Base-by-base conservation (phyloP, 495 filamentous ascomycete species). In the Aspergillus mulundensis region DNA sequence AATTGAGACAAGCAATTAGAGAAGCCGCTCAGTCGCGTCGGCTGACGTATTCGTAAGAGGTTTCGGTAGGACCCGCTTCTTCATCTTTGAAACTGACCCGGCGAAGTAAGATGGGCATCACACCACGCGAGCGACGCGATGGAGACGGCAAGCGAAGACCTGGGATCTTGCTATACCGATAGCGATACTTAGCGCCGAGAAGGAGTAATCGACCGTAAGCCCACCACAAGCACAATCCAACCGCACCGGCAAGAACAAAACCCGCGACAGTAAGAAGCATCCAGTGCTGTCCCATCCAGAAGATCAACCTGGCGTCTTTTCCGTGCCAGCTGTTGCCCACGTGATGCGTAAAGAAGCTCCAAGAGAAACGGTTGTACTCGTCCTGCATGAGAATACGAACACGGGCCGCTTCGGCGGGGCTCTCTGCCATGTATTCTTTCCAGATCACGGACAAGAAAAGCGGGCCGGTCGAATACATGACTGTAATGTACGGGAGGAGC, bases 401-500 rank as follows among this genome's bases (percentile, higher is more conserved):
- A 8, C 80, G 76, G 4, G 61, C 70, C 0, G 65, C 61, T 44
- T 79, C 76, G 42, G 54, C 64, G 0, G 70, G 71, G 36, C 60
- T 64, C 5, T 69, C 68, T 24, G 62, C 66, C 73, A 85, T 84
- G 59, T 90, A 91, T 63, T 89, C 77, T 66, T 89, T 86, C 91
- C 90, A 95, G 51, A 95, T 81, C 28, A 92, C 84, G 39, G 85
- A 89, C 54, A 91, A 74, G 72, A 93, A 95, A 55, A 94, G 77
- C 19, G 91, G 91, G 11, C 91, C 91, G 10, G 89, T 94, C 16
- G 83, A 82, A 60, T 87, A 92, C 87, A 92, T 95, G 59, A 96
- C 87, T 18, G 89, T 93, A 57, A 94, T 86, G 68, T 94, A 96
- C 0, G 91, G 89, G 38, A 94, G 77, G 34, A 83, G 68, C 87